Base-by-base conservation (phyloP, 1,139 yeast genomes). In the Pichia sp. region DNA sequence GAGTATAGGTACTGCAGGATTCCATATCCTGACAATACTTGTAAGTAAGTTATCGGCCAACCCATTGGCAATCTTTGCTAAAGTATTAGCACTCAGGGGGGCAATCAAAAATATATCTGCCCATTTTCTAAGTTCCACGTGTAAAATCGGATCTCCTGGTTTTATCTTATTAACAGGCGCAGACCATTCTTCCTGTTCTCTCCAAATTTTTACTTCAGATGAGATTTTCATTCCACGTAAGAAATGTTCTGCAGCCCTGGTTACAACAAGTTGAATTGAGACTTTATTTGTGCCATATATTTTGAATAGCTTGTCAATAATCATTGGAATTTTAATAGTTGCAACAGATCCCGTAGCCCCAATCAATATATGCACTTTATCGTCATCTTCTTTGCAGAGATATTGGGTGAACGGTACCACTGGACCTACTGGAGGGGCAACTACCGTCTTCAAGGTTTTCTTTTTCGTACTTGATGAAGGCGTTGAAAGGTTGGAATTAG, bases 261-360 rank as follows among this genome's bases (percentile, higher is more conserved):
- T 92, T 16, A 88, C 87, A 38, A 93, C 89, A 54, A 93, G 75
- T 71, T 93, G 98, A 56, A 93, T 87, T 2, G 90, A 82, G 24
- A 90, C 82, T 58, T 83, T 83, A 46, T 83, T 79, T 2, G 80
- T 75, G 2, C 92, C 89, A 70, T 85, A 90, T 24, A 84, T 76
- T 68, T 87, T 87, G 67, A 85, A 85, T 48, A 91, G 75, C 66
- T 88, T 88, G 67, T 87, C 95, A 61, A 91, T 87, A 48, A 91
- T 87, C 61, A 87, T 70, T 0, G 97, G 96, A 38, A 93, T 86
- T 67, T 93, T 93, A 58, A 92, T 90, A 2, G 98, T 89, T 6
- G 99, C 99, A 6, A 93, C 97, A 1, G 96, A 87, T 0, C 99
- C 99, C 1, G 98, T 90, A 40, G 95, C 95, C 20, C 95, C 98